These are phyloP conservation scores for Narthecium ossifragum DNA, from an alignment of 106 monocot species.

Conservation along the genomic window DNA sequence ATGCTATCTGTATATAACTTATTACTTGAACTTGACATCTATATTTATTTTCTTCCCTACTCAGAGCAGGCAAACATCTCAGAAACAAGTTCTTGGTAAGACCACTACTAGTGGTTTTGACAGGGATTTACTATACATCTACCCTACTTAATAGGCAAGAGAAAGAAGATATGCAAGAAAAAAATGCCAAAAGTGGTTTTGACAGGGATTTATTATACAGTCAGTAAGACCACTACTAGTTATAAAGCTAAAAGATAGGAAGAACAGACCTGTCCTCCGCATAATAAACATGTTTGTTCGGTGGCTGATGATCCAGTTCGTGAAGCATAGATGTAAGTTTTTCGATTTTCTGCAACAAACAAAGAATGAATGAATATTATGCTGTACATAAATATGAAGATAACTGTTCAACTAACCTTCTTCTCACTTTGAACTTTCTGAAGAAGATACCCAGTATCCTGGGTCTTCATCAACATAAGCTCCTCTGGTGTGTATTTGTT, in stretches of 20 bases:
- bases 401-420: constrained; percentile 38
- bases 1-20: too few relatives aligned
- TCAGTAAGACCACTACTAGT: too few relatives aligned
- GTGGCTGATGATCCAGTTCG: constrained; percentile 41
- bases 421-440: constrained; percentile 89
- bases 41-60: too few relatives aligned
- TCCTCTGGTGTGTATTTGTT: constrained; percentile 77
- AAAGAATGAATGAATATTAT: background rate
- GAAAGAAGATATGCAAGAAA: too few relatives aligned
- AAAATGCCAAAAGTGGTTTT: too few relatives aligned
- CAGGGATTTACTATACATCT: too few relatives aligned
- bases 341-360: constrained; percentile 70
- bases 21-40: too few relatives aligned
- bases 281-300: constrained; percentile 79
- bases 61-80: too few relatives aligned
- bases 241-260: background rate
- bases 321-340: constrained; percentile 66
- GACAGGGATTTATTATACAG: too few relatives aligned
- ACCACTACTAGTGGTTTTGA: too few relatives aligned
- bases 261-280: constrained; percentile 80
- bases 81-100: too few relatives aligned
- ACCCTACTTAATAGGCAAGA: too few relatives aligned
- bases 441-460: constrained; percentile 80
- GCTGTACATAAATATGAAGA: background rate
- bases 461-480: constrained; percentile 88